These are phyloP conservation scores for Salvia hispanica DNA, from an alignment of 257 asterid species.

Conservation along the genomic window DNA sequence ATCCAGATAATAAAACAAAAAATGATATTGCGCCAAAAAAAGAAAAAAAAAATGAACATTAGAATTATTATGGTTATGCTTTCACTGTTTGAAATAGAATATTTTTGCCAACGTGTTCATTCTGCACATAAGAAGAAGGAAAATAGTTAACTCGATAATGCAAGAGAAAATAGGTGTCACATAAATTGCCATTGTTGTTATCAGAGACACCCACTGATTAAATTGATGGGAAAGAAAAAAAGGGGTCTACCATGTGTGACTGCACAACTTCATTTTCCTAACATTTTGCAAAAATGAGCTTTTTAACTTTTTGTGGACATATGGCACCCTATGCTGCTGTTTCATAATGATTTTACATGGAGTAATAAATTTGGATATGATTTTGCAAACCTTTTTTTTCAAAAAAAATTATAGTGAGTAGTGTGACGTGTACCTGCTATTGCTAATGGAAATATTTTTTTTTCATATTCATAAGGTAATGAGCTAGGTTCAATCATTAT, in stretches of 20 bases:
- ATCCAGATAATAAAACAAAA: constrained; percentile 21
- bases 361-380: too few relatives aligned
- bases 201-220: constrained; percentile 21
- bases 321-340: too few relatives aligned
- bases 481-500: too few relatives aligned
- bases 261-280: too few relatives aligned
- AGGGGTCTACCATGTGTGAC: constrained; percentile 27
- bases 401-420: too few relatives aligned
- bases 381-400: too few relatives aligned
- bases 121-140: neutral
- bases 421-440: too few relatives aligned
- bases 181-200: constrained; percentile 19
- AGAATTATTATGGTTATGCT: neutral
- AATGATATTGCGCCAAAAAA: neutral
- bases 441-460: too few relatives aligned
- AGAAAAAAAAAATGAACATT: neutral
- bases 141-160: neutral
- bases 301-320: too few relatives aligned
- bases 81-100: constrained; percentile 14
- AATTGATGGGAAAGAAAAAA: constrained; percentile 19
- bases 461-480: too few relatives aligned
- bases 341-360: too few relatives aligned
- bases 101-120: neutral
- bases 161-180: constrained; percentile 2
- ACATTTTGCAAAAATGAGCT: too few relatives aligned